Evolutionary conservation across 1,284 basidiomycete species (phyloP).

Genomic region (Crepidotus sp.): DNA sequence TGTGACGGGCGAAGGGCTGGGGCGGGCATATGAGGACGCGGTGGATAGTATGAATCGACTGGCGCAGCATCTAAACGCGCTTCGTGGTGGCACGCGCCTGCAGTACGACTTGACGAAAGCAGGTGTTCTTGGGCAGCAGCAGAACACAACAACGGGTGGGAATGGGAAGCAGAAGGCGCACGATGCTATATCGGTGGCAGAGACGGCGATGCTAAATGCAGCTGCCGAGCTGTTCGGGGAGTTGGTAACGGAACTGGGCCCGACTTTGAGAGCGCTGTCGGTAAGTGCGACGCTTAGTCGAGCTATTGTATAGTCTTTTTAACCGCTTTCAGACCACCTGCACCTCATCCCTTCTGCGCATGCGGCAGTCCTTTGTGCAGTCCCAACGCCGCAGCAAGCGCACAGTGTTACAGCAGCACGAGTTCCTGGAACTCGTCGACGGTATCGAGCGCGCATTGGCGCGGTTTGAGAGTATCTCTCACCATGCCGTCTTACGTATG

Average conservation of each 20-base stretch:
- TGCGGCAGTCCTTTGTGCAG: slow-evolving; percentile 56
- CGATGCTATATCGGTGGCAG: slow-evolving; percentile 22
- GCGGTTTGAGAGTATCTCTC: slow-evolving; percentile 74
- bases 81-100: slow-evolving; percentile 74
- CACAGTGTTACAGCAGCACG: slow-evolving; percentile 36
- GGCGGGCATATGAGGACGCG: slow-evolving; percentile 71
- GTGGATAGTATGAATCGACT: slow-evolving; percentile 78
- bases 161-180: slow-evolving; percentile 25
- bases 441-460: slow-evolving; percentile 61
- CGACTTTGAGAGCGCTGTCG: slow-evolving; percentile 67
- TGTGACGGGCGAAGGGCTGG: slow-evolving; percentile 18
- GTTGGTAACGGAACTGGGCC: slow-evolving; percentile 75
- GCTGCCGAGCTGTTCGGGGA: slow-evolving; percentile 76
- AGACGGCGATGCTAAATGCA: slow-evolving; percentile 47
- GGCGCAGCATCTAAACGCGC: slow-evolving; percentile 84
- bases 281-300: slow-evolving; percentile 33
- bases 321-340: slow-evolving; percentile 43
- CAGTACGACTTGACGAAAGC: slow-evolving; percentile 76
- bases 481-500: slow-evolving; percentile 70
- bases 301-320: slow-evolving; percentile 2
- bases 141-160: slow-evolving; percentile 18
- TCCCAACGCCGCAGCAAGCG: slow-evolving; percentile 26
- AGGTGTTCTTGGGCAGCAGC: slow-evolving; percentile 42
- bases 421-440: slow-evolving; percentile 57
- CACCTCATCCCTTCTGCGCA: slow-evolving; percentile 45